Evolutionary conservation across 257 asterid species (phyloP), one percentile per base, ranked within the genome.

Genomic region (Eucommia ulmoides): DNA sequence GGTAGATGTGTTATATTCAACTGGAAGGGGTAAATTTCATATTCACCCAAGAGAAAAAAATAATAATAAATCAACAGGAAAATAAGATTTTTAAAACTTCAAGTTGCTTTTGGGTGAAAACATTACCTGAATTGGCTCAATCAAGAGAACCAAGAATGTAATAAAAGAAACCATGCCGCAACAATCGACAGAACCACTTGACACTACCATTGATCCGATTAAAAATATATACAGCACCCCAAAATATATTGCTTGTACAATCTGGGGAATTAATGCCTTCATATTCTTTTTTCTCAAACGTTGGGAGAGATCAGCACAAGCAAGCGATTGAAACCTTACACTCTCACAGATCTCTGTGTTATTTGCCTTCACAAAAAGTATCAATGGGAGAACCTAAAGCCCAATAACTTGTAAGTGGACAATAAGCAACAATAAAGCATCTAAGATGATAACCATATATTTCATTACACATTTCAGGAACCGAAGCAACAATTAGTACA

Each of bases 321-420:
- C 93, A 70, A 79, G 74, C 6, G 59, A 75, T 74, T 79, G 75
- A 76, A 88, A 88, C 74, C 79, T 79, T 54, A 62, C 66, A 52
- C 70, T 53, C 70, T 88, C 97, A 65, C 67, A 69, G 41, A 77
- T 58, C 69, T 84, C 95, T 23, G 79, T 84, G 71, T 70, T 77
- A 66, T 78, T 88, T 59, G 93, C 97, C 81, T 88, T 88, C 69
- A 88, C 87, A 54, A 88, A 84, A 51, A 81, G 82, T 79, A 88
- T 59, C 50, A 93, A 79, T 41, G 94, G 93, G 25, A 88, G 74
- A 54, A 88, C 88, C 95, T 88, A 68, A 7, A 64, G n/a, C n/a
- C n/a, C n/a, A n/a, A n/a, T n/a, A n/a, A n/a, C n/a, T n/a, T n/a
- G n/a, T n/a, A n/a, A n/a, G n/a, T n/a, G n/a, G n/a, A n/a, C n/a